phyloP scores from a whole-genome alignment of 140 eudicot species.

The Flaveria floridana region DNA sequence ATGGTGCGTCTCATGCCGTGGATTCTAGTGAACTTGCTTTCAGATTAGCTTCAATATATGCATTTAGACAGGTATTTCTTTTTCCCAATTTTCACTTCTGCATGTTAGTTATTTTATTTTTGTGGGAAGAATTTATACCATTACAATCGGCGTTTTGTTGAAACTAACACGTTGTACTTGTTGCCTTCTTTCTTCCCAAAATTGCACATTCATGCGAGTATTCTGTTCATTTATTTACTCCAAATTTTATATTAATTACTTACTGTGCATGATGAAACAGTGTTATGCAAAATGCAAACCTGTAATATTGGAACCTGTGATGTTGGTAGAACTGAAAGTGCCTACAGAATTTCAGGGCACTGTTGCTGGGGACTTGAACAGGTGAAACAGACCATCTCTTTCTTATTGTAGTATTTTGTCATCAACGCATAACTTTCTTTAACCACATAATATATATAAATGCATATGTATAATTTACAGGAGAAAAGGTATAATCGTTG shows the following conservation, averaged over 20 bases:
- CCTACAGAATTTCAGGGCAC: conserved; percentile 93
- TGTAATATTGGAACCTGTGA: conserved; percentile 90
- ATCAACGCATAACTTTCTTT: neutral
- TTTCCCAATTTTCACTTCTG: neutral
- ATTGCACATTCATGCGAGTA: neutral
- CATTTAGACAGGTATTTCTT: conserved; percentile 83
- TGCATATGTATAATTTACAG: conserved; percentile 34
- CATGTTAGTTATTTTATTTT: neutral
- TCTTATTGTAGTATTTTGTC: neutral
- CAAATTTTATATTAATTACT: neutral
- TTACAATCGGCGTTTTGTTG: neutral
- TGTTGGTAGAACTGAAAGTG: conserved; percentile 87
- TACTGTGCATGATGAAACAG: conserved; percentile 44
- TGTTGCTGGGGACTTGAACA: conserved; percentile 93
- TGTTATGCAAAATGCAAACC: conserved; percentile 79
- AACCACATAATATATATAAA: conserved; percentile 5
- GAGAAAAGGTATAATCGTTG: conserved; percentile 94
- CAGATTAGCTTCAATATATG: conserved; percentile 90
- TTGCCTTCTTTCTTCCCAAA: neutral
- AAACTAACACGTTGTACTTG: neutral
- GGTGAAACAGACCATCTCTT: conserved; percentile 40
- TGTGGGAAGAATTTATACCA: neutral
- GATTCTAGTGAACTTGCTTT: conserved; percentile 99
- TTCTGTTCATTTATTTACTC: neutral
- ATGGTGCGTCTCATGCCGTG: conserved; percentile 91